Conservation (phyloP, 768 basidiomycete species). For the Trametes cingulata region DNA sequence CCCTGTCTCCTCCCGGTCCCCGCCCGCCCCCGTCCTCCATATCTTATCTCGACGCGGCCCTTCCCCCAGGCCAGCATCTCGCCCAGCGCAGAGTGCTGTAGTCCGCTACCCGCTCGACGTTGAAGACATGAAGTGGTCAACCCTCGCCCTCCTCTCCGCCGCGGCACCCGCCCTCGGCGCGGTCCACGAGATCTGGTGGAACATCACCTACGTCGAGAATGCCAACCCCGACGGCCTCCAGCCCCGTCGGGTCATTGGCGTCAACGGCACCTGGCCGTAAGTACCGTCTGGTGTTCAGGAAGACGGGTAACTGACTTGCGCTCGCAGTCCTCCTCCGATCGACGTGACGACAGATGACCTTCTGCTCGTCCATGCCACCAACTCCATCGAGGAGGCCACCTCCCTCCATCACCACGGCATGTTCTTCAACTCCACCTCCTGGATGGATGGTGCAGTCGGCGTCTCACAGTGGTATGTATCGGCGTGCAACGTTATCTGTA, state of each 20-base stretch:
- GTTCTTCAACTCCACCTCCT: slow-evolving; percentile 86
- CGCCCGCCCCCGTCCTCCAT: slow-evolving; percentile 12
- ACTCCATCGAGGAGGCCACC: slow-evolving; percentile 65
- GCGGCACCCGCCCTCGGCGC: slow-evolving; percentile 54
- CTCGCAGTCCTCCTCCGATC: slow-evolving; percentile 76
- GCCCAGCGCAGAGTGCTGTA: slow-evolving; percentile 6
- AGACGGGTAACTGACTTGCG: background rate
- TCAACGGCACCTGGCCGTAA: slow-evolving; percentile 94
- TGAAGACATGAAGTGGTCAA: slow-evolving; percentile 23
- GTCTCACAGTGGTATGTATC: slow-evolving; percentile 77
- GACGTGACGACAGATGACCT: slow-evolving; percentile 71
- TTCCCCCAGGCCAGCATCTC: slow-evolving; percentile 12
- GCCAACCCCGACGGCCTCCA: slow-evolving; percentile 85
- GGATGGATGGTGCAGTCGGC: slow-evolving; percentile 86
- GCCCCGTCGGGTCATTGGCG: slow-evolving; percentile 76
- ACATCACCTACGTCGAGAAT: slow-evolving; percentile 79
- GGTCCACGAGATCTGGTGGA: slow-evolving; percentile 83
- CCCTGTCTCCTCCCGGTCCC: slow-evolving; percentile 5
- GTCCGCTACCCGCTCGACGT: background rate
- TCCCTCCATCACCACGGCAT: slow-evolving; percentile 93
- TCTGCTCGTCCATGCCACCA: slow-evolving; percentile 73
- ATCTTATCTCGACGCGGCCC: slow-evolving; percentile 8
- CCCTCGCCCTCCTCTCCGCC: slow-evolving; percentile 33
- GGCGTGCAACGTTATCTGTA: background rate
- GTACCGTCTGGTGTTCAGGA: slow-evolving; percentile 32